Base-by-base conservation (phyloP, 257 asterid genomes). In the Salvia hispanica region DNA sequence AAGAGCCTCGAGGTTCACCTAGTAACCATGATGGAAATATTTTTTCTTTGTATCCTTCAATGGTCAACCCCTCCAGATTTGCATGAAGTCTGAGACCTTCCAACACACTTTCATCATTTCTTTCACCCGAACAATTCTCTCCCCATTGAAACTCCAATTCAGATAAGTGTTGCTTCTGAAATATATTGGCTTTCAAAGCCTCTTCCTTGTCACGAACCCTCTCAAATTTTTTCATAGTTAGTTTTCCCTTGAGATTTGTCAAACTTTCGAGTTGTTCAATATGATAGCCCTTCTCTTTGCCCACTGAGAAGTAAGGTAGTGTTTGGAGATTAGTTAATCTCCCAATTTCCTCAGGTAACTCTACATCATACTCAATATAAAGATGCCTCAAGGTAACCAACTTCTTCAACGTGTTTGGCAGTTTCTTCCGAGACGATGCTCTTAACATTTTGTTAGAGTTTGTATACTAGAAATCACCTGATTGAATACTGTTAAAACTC, bases 61-160 rank as follows among this genome's bases (percentile, higher is more conserved):
- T 66, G 3, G 0, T 0, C 39, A 52, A 51, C 14, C 1, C 12
- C 42, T 6, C 37, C 51, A 66, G 5, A 52, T 51, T 37, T 3
- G 52, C 11, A 14, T 65, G 60, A 16, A 60, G 70, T 36, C 36
- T 50, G 28, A 65, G 50, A 13, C 71, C 71, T 51, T 39, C 42
- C 52, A 66, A 39, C 53, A 65, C 70, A 36, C 9, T 10, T 51
- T 36, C 70, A 10, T 51, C 43, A 51, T 37, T 65, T 14, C 0
- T 16, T 40, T 56, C 62, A 4, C 4, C 62, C 21, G 3, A 25
- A 3, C 11, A 31, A 21, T 21, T 21, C 25, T 21, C 25, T 21
- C 9, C 6, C 43, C 47, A 34, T n/a, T 0, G 4, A 11, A 48
- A 62, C 40, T 6, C 2, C 16, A 33, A 7, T 9, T 8, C 4